These are phyloP conservation scores for Knoxdaviesia proteae DNA, from an alignment of 2,329 filamentous ascomycete genomes.

Conservation along the genomic window DNA sequence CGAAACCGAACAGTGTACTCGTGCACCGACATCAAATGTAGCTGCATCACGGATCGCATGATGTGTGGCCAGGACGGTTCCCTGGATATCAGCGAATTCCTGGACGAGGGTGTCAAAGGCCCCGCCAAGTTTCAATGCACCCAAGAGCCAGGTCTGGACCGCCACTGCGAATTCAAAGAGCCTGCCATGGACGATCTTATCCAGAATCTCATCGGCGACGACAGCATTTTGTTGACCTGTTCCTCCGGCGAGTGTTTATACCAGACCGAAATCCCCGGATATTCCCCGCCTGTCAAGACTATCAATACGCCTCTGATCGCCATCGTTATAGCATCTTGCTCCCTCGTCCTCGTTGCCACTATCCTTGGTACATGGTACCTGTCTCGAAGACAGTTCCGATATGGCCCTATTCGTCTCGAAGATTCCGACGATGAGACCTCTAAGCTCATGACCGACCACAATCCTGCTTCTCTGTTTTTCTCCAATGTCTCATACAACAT, in stretches of 20 bases:
- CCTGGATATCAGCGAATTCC: constrained; percentile 78
- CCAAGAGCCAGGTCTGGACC: constrained; percentile 38
- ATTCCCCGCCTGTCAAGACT: constrained; percentile 67
- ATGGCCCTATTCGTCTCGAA: constrained; percentile 62
- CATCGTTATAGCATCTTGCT: constrained; percentile 69
- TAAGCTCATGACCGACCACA: constrained; percentile 80
- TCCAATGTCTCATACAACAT: constrained; percentile 71
- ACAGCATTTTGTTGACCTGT: constrained; percentile 69
- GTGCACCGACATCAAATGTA: constrained; percentile 69
- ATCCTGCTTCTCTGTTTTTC: constrained; percentile 73
- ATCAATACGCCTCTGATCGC: constrained; percentile 97
- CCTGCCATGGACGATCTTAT: constrained; percentile 86
- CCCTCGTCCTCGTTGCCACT: constrained; percentile 72
- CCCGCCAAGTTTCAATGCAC: constrained; percentile 68
- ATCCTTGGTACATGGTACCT: constrained; percentile 76
- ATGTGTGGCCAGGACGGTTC: constrained; percentile 82
- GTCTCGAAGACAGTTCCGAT: constrained; percentile 48
- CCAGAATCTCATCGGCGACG: constrained; percentile 71
- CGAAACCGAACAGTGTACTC: constrained; percentile 69
- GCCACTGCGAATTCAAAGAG: constrained; percentile 67
- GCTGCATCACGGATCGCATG: constrained; percentile 78
- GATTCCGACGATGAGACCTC: constrained; percentile 76
- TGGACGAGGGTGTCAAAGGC: constrained; percentile 63
- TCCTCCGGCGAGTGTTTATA: constrained; percentile 82
- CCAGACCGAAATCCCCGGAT: constrained; percentile 80